These are phyloP conservation scores for Boletus rubroflammeus DNA, from an alignment of 768 basidiomycete species.

Conservation along the genomic window DNA sequence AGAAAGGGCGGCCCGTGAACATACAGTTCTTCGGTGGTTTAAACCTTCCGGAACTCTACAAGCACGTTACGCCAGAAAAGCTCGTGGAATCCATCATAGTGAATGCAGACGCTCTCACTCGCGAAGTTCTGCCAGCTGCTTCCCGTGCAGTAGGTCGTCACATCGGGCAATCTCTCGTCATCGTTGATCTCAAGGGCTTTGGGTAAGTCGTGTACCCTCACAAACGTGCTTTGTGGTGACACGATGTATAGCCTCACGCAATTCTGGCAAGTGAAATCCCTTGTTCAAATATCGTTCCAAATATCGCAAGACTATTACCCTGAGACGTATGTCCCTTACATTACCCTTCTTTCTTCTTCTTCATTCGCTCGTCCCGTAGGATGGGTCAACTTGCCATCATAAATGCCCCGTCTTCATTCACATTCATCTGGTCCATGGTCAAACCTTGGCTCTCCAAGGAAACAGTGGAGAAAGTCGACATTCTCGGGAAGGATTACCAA, in stretches of 20 bases:
- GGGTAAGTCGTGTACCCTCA: slow-evolving; percentile 39
- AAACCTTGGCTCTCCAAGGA: slow-evolving; percentile 74
- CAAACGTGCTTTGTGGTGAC: background rate
- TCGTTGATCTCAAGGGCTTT: slow-evolving; percentile 70
- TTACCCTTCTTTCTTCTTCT: background rate
- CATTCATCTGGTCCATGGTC: slow-evolving; percentile 66
- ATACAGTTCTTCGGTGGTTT: slow-evolving; percentile 61
- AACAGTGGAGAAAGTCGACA: slow-evolving; percentile 63
- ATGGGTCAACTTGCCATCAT: slow-evolving; percentile 72
- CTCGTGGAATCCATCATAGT: slow-evolving; percentile 65
- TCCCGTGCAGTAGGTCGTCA: slow-evolving; percentile 49
- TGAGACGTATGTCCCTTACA: slow-evolving; percentile 53
- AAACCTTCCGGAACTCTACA: slow-evolving; percentile 54
- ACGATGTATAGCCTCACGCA: slow-evolving; percentile 47
- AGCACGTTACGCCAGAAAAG: slow-evolving; percentile 52
- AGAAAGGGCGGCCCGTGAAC: slow-evolving; percentile 73
- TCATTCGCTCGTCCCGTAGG: slow-evolving; percentile 32
- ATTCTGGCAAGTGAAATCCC: slow-evolving; percentile 73
- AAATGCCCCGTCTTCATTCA: slow-evolving; percentile 71
- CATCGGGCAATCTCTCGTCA: slow-evolving; percentile 54
- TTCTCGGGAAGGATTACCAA: slow-evolving; percentile 60
- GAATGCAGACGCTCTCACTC: slow-evolving; percentile 58
- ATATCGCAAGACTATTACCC: slow-evolving; percentile 78
- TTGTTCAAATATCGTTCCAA: slow-evolving; percentile 62
- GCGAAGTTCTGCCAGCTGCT: slow-evolving; percentile 67